Evolutionary conservation across 306 rosid species (phyloP).

Genomic region (Pterocarpus macrocarpus): DNA sequence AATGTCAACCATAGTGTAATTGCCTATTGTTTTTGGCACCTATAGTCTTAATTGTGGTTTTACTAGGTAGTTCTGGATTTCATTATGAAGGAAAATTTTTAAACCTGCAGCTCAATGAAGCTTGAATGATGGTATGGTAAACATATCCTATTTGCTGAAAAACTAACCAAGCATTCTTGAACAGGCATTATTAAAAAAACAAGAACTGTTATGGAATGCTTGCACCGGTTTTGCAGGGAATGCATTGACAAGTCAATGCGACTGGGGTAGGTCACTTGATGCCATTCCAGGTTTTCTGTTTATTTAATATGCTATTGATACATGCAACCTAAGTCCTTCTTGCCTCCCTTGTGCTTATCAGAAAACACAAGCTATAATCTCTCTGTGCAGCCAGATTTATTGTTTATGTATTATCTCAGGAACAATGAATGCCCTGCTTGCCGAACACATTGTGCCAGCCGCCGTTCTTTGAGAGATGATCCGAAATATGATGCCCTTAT

Average conservation of each 20-base stretch:
- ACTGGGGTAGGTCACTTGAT: slow-evolving; percentile 69
- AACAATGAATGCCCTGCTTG: slow-evolving; percentile 98
- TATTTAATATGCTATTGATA: slow-evolving; percentile 39
- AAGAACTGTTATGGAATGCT: slow-evolving; percentile 96
- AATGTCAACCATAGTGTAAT: slow-evolving; percentile 5
- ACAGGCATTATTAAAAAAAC: slow-evolving; percentile 94
- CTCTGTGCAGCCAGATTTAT: slow-evolving; percentile 26
- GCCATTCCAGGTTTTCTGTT: slow-evolving; percentile 29
- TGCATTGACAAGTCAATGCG: slow-evolving; percentile 99
- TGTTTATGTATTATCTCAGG: slow-evolving; percentile 61
- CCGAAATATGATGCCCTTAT: slow-evolving; percentile 93
- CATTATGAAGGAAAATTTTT: not conserved
- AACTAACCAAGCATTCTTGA: slow-evolving; percentile 33
- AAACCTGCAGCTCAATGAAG: slow-evolving; percentile 31
- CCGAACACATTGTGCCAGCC: slow-evolving; percentile 98
- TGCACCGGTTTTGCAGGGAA: slow-evolving; percentile 98
- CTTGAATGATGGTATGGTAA: slow-evolving; percentile 5
- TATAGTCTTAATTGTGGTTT: slow-evolving; percentile 13
- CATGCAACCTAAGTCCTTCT: slow-evolving; percentile 27
- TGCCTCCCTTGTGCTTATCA: slow-evolving; percentile 39
- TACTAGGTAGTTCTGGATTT: slow-evolving; percentile 32
- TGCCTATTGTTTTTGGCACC: slow-evolving; percentile 5
- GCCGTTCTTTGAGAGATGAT: slow-evolving; percentile 98
- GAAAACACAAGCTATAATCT: slow-evolving; percentile 9
- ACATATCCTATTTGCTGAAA: slow-evolving; percentile 25